Evolutionary conservation across 2,329 filamentous ascomycete species (phyloP).

Genomic region (Setomelanomma holmii): DNA sequence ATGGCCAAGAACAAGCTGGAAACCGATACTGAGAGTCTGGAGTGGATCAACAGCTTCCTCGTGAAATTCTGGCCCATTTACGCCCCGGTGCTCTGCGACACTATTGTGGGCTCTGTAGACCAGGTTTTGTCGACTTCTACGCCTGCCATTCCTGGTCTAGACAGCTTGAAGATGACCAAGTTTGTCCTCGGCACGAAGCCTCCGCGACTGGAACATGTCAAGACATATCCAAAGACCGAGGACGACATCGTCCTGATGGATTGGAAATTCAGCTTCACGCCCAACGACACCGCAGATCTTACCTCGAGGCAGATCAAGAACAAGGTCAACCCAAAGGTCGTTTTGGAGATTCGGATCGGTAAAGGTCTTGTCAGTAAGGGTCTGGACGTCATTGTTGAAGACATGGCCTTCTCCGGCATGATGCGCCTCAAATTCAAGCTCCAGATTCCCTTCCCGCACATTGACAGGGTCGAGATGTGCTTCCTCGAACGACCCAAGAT

Average conservation of each 20-base stretch:
- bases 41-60: slow-evolving; percentile 99
- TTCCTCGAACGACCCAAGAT: slow-evolving; percentile 89
- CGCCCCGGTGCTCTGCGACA: slow-evolving; percentile 89
- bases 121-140: slow-evolving; percentile 94
- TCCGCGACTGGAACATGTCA: slow-evolving; percentile 95
- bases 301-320: slow-evolving; percentile 88
- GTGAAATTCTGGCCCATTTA: slow-evolving; percentile 99
- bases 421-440: slow-evolving; percentile 99
- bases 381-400: slow-evolving; percentile 95
- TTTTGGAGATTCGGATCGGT: slow-evolving; percentile 91
- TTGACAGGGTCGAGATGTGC: slow-evolving; percentile 93
- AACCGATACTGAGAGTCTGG: slow-evolving; percentile 87
- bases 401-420: slow-evolving; percentile 93
- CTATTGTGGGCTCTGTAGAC: slow-evolving; percentile 91
- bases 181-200: slow-evolving; percentile 96
- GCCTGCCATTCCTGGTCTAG: slow-evolving; percentile 87
- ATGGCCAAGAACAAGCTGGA: slow-evolving; percentile 87
- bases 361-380: slow-evolving; percentile 98
- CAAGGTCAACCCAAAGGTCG: slow-evolving; percentile 96
- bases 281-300: slow-evolving; percentile 91
- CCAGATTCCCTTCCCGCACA: slow-evolving; percentile 92
- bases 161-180: slow-evolving; percentile 90
- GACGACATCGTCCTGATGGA: slow-evolving; percentile 98
- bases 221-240: slow-evolving; percentile 94
- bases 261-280: slow-evolving; percentile 99